Percentiles rank a stretch among this genome's conserved stretches.
phyloP scores from a whole-genome alignment of 2,329 filamentous ascomycete genomes.

The Zasmidium citrigriseum region DNA sequence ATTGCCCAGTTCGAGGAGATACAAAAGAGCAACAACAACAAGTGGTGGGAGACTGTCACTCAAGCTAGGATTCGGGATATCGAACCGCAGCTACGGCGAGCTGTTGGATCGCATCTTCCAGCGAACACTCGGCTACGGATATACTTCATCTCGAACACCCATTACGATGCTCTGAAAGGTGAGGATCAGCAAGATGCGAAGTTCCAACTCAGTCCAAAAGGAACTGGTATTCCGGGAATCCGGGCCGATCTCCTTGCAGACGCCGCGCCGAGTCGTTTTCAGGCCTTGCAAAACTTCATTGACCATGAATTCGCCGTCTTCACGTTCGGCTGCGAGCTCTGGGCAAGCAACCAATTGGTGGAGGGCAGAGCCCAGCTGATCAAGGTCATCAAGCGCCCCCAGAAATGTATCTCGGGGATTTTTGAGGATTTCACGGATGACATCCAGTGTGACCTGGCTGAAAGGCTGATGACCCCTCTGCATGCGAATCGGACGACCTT shows the following conservation, averaged over 20 bases:
- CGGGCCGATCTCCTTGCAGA: slow-evolving; percentile 13
- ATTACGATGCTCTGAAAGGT: slow-evolving; percentile 27
- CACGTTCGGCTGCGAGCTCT: slow-evolving; percentile 17
- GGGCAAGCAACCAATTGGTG: slow-evolving; percentile 6
- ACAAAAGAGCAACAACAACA: background rate
- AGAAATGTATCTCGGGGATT: background rate
- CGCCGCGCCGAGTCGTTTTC: slow-evolving; percentile 12
- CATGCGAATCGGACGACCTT: background rate
- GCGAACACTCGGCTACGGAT: slow-evolving; percentile 8
- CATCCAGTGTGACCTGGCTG: background rate
- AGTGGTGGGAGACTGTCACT: slow-evolving; percentile 1
- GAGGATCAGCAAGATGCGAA: background rate
- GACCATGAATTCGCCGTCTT: slow-evolving; percentile 16
- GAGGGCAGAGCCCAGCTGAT: background rate
- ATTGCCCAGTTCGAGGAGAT: background rate
- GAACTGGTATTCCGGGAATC: slow-evolving; percentile 27
- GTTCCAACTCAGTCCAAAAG: slow-evolving; percentile 6
- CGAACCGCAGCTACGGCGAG: slow-evolving; percentile 8
- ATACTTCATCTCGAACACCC: slow-evolving; percentile 27
- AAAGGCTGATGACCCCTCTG: slow-evolving; percentile 1
- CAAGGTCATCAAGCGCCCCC: background rate
- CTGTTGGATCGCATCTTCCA: slow-evolving; percentile 14
- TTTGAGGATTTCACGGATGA: background rate
- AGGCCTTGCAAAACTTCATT: slow-evolving; percentile 14
- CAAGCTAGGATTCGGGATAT: slow-evolving; percentile 19